Evolutionary conservation across 805 yeast genomes (phyloP), one percentile per base, ranked within the genome.

Genomic region (Saturnispora sanitii): DNA sequence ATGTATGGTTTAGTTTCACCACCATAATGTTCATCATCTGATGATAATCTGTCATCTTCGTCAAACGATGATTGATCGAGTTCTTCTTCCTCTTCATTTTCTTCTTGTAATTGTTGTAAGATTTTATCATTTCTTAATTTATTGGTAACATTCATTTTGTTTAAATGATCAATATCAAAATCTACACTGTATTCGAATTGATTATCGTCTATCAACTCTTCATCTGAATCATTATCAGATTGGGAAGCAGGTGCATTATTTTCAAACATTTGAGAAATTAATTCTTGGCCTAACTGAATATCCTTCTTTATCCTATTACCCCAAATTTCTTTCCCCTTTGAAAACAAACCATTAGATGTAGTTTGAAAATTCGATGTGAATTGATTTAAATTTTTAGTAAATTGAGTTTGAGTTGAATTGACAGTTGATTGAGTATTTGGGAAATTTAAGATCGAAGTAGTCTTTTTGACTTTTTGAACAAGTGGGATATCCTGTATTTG

Each of bases 161-260:
- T 30, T 7, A 45, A 22, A 38, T 39, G 42, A 13, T 38, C 34
- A 13, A 44, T 19, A 25, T 42, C 47, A 22, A 37, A 46, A 33
- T 49, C 54, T 23, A 54, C 58, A 35, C 49, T 50, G 34, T 52
- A 51, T 20, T 52, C 50, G 40, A 55, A 53, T 15, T 30, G 33
- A 11, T 49, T 51, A 20, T 51, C 49, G 4, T 52, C 49, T 6
- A 48, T 33, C n/a, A 37, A 35, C 7, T 40, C 37, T 2, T 29
- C 34, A 8, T 28, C 28, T n/a, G n/a, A n/a, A n/a, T n/a, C n/a
- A n/a, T n/a, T n/a, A 17, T 28, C 34, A 6, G 23, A 11, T 6
- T 36, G 36, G 9, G 11, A 16, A 9, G 31, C 19, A 9, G 25
- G 13, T 17, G 25, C 9, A 17, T 40, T 37, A 22, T 37, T 40